phyloP scores from a whole-genome alignment of 495 filamentous ascomycete genomes.

The Penicillium fimorum region DNA sequence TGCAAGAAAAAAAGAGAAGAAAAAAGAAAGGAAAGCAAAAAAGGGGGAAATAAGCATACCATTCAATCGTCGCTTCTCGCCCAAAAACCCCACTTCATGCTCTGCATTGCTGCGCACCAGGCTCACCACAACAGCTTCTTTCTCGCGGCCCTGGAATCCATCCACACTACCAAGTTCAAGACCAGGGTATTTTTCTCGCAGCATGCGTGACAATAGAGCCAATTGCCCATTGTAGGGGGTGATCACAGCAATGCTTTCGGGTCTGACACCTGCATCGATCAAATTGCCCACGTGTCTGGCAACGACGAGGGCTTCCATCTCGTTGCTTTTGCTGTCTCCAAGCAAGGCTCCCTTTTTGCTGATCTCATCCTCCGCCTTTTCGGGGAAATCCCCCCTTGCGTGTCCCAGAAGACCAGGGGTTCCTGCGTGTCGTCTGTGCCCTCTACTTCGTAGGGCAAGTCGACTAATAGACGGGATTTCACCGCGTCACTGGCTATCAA shows the following conservation, averaged over 20 bases:
- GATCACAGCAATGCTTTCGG: conserved; percentile 86
- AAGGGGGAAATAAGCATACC: conserved; percentile 49
- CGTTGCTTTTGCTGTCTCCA: conserved; percentile 91
- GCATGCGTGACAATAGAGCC: conserved; percentile 64
- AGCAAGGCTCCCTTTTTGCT: conserved; percentile 55
- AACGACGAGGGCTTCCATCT: conserved; percentile 83
- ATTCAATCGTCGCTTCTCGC: conserved; percentile 89
- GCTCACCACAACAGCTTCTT: conserved; percentile 90
- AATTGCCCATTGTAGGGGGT: conserved; percentile 97
- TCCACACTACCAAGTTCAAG: conserved; percentile 94
- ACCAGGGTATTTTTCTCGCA: conserved; percentile 77
- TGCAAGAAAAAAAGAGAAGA: not conserved
- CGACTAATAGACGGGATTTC: conserved; percentile 67
- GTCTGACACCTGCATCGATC: conserved; percentile 71
- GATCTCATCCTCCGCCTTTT: conserved; percentile 52
- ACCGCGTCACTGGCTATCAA: conserved; percentile 79
- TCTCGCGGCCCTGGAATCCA: conserved; percentile 95
- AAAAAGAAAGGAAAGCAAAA: not conserved
- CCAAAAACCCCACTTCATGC: conserved; percentile 88
- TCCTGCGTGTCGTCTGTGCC: conserved; percentile 86
- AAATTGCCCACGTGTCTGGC: conserved; percentile 69
- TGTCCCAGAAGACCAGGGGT: conserved; percentile 92
- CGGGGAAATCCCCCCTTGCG: conserved; percentile 91
- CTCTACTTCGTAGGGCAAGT: conserved; percentile 74
- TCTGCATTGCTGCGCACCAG: conserved; percentile 86